Conservation (phyloP, 805 yeast species). For the Candida orba region DNA sequence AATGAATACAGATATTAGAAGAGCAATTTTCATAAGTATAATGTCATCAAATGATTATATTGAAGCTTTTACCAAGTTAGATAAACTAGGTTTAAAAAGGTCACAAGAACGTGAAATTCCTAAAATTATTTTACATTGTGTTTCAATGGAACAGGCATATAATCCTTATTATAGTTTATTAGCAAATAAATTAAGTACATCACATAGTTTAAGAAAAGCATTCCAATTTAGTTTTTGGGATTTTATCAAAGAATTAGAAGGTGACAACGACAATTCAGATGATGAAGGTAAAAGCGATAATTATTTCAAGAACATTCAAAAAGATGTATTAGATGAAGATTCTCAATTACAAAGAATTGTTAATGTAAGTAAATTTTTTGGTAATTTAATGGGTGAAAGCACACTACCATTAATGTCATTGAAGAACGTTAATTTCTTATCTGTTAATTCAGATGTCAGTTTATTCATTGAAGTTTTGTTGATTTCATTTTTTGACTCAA, state of each 20-base stretch:
- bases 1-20: slow-evolving; percentile 92
- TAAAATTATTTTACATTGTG: slow-evolving; percentile 76
- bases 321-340: slow-evolving; percentile 41
- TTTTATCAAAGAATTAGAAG: slow-evolving; percentile 62
- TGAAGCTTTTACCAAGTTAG: slow-evolving; percentile 79
- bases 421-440: slow-evolving; percentile 65
- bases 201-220: slow-evolving; percentile 69
- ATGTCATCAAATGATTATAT: slow-evolving; percentile 93
- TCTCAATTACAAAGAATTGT: slow-evolving; percentile 50
- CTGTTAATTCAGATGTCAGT: slow-evolving; percentile 49
- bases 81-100: slow-evolving; percentile 69
- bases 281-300: slow-evolving; percentile 23
- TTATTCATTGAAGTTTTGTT: slow-evolving; percentile 70
- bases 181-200: slow-evolving; percentile 68
- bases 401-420: slow-evolving; percentile 66
- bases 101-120: slow-evolving; percentile 86
- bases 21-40: slow-evolving; percentile 87
- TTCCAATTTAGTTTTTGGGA: slow-evolving; percentile 93
- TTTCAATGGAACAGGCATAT: slow-evolving; percentile 71
- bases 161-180: slow-evolving; percentile 87
- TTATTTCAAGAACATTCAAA: slow-evolving; percentile 21
- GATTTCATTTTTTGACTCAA: slow-evolving; percentile 55
- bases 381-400: slow-evolving; percentile 65
- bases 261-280: slow-evolving; percentile 33
- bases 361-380: slow-evolving; percentile 78